Base-by-base conservation (phyloP, 2,329 filamentous ascomycete genomes). In the Aspergillus sp. region DNA sequence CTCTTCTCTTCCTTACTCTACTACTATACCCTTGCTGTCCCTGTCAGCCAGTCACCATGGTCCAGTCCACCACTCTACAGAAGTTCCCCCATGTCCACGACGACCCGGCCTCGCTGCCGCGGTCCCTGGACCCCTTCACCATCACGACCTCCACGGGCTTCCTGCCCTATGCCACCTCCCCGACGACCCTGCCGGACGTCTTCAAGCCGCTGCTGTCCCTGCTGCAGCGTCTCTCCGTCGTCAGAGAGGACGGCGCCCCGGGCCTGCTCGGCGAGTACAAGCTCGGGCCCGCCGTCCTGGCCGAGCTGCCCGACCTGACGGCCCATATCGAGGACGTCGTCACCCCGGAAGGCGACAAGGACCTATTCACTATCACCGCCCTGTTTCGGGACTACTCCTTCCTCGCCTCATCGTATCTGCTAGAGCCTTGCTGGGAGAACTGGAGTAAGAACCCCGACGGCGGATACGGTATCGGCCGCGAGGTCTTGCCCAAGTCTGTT, bases 371-470 rank as follows among this genome's bases (percentile, higher is more conserved):
- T 37, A 78, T 93, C 68, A 91, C 88, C 49, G 86, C 86, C 20
- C 65, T 93, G 29, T 94, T 94, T 59, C 74, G 88, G 13, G 88
- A 95, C 64, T 95, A 94, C 58, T 83, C 82, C 10, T 95, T 94
- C 68, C 65, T 94, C 17, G 82, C 86, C 4, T 93, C 84, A 15
- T 83, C 86, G 0, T 94, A 93, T 56, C 69, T 95, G 17, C 76
- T 95, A 17, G 88, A 95, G 67, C 88, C 88, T 8, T 95, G 88
- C 58, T 88, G 91, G 61, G 72, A 85, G 63, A 73, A 80, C 39
- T 79, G 74, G 58, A 63, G 66, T 39, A 67, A 65, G 29, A 48
- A 57, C 35, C 55, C 57, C 4, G 81, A 80, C 0, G 77, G 83
- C 54, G 69, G 71, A 1, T 94, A 94, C 55, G 86, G 86, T 0